These are phyloP conservation scores for Microsporum audouinii DNA, from an alignment of 2,329 filamentous ascomycete genomes.

Conservation along the genomic window DNA sequence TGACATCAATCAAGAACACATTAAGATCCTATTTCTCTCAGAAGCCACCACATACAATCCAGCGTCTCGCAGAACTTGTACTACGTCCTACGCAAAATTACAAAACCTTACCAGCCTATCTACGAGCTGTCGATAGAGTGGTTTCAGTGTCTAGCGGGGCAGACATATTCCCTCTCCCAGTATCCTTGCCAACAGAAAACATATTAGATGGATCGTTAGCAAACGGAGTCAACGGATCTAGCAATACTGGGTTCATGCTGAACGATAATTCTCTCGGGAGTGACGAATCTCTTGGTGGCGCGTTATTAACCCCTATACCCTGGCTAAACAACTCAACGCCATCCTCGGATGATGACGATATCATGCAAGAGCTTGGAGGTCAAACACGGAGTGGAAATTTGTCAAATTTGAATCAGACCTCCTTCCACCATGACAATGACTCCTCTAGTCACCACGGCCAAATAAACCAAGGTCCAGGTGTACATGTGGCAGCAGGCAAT, in stretches of 20 bases:
- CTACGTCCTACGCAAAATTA: slow-evolving; percentile 68
- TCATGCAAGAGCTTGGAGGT: neutral
- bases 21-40: slow-evolving; percentile 56
- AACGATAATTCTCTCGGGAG: slow-evolving; percentile 49
- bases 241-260: slow-evolving; percentile 27
- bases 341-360: slow-evolving; percentile 17
- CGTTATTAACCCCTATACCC: slow-evolving; percentile 82
- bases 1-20: slow-evolving; percentile 48
- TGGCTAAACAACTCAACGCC: slow-evolving; percentile 52
- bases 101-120: slow-evolving; percentile 66
- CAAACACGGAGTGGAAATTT: neutral
- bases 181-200: slow-evolving; percentile 42
- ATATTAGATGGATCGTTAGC: slow-evolving; percentile 21
- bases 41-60: slow-evolving; percentile 81
- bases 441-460: neutral
- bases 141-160: slow-evolving; percentile 77
- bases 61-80: slow-evolving; percentile 80
- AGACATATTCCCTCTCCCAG: slow-evolving; percentile 69
- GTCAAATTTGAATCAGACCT: neutral
- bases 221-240: slow-evolving; percentile 47
- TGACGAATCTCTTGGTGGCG: slow-evolving; percentile 81
- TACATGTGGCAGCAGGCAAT: slow-evolving; percentile 6
- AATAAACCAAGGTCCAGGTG: neutral
- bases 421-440: neutral
- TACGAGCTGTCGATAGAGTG: slow-evolving; percentile 82